A percentile compares a stretch with the other conserved stretches of the same genome.
Evolutionary conservation across 2,329 filamentous ascomycete species (phyloP).

Genomic region (Xylaria arbuscula): DNA sequence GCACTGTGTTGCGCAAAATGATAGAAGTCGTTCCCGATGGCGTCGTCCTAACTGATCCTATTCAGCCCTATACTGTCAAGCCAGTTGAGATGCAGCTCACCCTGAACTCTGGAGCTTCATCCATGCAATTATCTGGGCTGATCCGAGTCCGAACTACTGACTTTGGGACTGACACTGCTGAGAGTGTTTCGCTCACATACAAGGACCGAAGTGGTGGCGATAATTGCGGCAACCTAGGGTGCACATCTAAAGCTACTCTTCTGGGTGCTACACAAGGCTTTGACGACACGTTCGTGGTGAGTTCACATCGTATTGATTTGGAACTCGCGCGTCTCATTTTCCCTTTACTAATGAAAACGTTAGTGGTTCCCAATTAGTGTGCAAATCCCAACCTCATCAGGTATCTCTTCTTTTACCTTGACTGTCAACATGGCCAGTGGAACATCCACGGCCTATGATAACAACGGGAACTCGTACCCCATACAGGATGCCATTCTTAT

Average conservation of each 20-base stretch:
- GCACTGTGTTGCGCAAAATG: constrained; percentile 67
- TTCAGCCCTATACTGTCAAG: constrained; percentile 69
- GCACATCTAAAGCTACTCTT: constrained; percentile 58
- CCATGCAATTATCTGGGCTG: constrained; percentile 63
- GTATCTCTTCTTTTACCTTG: constrained; percentile 71
- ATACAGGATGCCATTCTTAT: constrained; percentile 66
- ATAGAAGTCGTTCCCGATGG: constrained; percentile 68
- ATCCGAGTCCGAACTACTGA: constrained; percentile 68
- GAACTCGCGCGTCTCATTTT: background rate
- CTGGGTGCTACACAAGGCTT: constrained; percentile 65
- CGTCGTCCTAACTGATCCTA: constrained; percentile 62
- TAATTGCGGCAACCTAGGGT: constrained; percentile 56
- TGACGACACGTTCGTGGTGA: constrained; percentile 69
- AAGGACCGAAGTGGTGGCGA: constrained; percentile 64
- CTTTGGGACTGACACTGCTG: constrained; percentile 56
- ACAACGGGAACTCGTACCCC: constrained; percentile 67
- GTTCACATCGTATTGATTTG: constrained; percentile 32
- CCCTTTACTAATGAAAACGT: constrained; percentile 33
- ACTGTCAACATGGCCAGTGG: constrained; percentile 62
- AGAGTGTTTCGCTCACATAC: constrained; percentile 64
- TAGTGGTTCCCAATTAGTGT: constrained; percentile 57
- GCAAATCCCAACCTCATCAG: constrained; percentile 65
- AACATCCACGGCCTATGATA: constrained; percentile 60
- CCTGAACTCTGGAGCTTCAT: constrained; percentile 60
- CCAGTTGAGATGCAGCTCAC: constrained; percentile 67